Evolutionary conservation across 2,329 filamentous ascomycete genomes (phyloP).

Genomic region (Davidsoniella eucalypti): DNA sequence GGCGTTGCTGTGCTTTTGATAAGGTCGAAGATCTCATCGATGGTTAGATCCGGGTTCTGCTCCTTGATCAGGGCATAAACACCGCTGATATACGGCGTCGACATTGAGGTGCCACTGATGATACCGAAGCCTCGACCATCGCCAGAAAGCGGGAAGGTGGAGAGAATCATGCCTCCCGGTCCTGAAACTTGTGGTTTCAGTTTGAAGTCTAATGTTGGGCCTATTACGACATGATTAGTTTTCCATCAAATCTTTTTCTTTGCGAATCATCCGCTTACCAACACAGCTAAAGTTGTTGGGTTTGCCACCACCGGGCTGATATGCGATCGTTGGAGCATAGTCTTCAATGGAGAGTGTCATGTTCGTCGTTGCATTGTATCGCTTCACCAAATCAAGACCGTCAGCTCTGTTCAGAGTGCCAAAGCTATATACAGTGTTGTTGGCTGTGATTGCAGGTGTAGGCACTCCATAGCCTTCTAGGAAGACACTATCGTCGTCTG

Average conservation of each 20-base stretch:
- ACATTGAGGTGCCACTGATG: conserved; percentile 38
- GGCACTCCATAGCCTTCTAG: conserved; percentile 11
- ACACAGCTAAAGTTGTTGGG: conserved; percentile 13
- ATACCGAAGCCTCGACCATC: conserved; percentile 19
- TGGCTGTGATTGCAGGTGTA: conserved; percentile 5
- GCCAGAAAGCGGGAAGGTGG: conserved; percentile 16
- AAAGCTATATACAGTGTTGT: conserved; percentile 9
- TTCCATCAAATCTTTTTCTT: background rate
- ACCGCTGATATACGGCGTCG: conserved; percentile 36
- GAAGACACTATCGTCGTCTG: conserved; percentile 7
- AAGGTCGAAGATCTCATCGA: conserved; percentile 18
- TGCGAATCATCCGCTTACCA: background rate
- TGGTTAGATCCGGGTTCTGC: conserved; percentile 16
- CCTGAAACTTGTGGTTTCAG: conserved; percentile 20
- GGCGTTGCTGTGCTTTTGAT: conserved; percentile 20
- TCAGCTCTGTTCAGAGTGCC: conserved; percentile 7
- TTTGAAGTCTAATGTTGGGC: conserved; percentile 15
- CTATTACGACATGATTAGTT: background rate
- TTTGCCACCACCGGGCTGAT: conserved; percentile 9
- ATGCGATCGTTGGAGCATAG: conserved; percentile 1
- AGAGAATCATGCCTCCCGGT: conserved; percentile 21
- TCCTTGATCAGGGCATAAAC: conserved; percentile 28
- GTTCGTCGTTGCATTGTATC: background rate
- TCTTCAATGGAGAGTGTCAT: conserved; percentile 1
- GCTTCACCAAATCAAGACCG: background rate